Percentiles rank a stretch among this genome's conserved stretches.
Evolutionary conservation across 179 eudicot genomes (phyloP).

Genomic region (Silene coronaria): DNA sequence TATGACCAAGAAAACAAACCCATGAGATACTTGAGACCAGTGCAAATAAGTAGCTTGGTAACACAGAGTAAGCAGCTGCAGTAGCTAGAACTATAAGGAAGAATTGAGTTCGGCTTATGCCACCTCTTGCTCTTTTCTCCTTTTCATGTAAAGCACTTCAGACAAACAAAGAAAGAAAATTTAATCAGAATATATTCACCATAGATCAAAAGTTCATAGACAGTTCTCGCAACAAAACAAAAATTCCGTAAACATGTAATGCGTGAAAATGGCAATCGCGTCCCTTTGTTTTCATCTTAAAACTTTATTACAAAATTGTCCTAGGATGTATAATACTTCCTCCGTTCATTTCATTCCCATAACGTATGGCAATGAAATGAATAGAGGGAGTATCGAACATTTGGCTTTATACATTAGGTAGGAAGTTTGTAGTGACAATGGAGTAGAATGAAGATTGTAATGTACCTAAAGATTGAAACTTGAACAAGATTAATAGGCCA

Average conservation of each 20-base stretch:
- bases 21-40: constrained; percentile 56
- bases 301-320: too few relatives aligned
- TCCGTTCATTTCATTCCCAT: too few relatives aligned
- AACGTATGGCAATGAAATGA: too few relatives aligned
- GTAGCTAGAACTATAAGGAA: constrained; percentile 44
- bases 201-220: too few relatives aligned
- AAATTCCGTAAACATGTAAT: too few relatives aligned
- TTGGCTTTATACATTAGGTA: not conserved
- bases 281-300: too few relatives aligned
- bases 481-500: constrained; percentile 67
- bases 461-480: constrained; percentile 39
- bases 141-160: constrained; percentile 62
- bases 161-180: not conserved
- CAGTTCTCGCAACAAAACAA: too few relatives aligned
- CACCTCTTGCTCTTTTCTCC: constrained; percentile 43
- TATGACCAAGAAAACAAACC: constrained; percentile 59
- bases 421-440: not conserved
- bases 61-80: constrained; percentile 52
- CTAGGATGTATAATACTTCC: too few relatives aligned
- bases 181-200: not conserved
- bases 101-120: constrained; percentile 50
- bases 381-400: too few relatives aligned
- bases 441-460: not conserved
- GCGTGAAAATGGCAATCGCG: too few relatives aligned
- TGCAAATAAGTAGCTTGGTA: constrained; percentile 55